Evolutionary conservation across 306 rosid species (phyloP), one percentile per base, ranked within the genome.

Genomic region (Boehmeria nivea): DNA sequence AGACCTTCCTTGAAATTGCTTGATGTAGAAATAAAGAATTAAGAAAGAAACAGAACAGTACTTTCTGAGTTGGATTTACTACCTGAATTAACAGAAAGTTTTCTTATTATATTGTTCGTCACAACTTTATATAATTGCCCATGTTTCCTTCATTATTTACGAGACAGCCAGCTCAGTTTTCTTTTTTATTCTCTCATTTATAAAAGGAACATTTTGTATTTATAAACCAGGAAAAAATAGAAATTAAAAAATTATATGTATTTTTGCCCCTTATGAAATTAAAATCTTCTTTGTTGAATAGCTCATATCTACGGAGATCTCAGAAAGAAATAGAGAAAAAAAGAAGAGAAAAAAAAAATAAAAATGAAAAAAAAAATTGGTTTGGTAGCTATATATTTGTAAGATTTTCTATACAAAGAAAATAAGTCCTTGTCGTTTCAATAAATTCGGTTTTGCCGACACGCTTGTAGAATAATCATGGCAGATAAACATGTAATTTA

Each of bases 41-140:
- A n/a, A n/a, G n/a, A n/a, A 33, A 53, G 43, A 25, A 43, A 65
- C 40, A 25, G 25, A 46, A 54, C 54, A 21, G 48, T 44, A 47
- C 52, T 45, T 61, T 21, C 36, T 36, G 57, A 56, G 57, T 18
- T 21, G 20, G 51, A 67, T 67, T 45, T 56, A 34, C 59, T 38
- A 73, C 78, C 78, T 51, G 67, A 67, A 63, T 63, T 63, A 73
- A 68, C 78, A 50, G 71, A 73, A 73, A 42, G 3, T 40, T 20
- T 43, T 43, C 36, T 26, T 25, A 48, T 21, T 28, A 36, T 51
- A 44, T 39, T 36, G 10, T n/a, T 44, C 22, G 40, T 51, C 49
- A 57, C 22, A 3, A 14, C 9, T 39, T 72, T 56, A 49, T 65
- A 43, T 50, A n/a, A 18, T 26, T 63, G 59, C 62, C 66, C 63